phyloP scores from a whole-genome alignment of 2,329 filamentous ascomycete genomes.

The Bipolaris victoriae region DNA sequence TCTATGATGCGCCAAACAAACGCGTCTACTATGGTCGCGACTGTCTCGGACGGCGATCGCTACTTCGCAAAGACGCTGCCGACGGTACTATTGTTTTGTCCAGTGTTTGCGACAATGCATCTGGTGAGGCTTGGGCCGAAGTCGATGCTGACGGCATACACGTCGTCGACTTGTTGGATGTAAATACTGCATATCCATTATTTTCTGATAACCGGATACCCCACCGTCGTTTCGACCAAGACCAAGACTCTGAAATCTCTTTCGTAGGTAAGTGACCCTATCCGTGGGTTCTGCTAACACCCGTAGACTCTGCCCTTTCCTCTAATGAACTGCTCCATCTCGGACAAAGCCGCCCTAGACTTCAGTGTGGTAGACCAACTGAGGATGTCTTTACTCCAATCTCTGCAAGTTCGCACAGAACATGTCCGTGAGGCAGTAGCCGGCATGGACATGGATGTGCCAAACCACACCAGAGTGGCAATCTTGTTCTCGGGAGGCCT shows the following conservation, averaged over 20 bases:
- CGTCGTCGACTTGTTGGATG: conserved; percentile 61
- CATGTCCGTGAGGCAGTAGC: conserved; percentile 37
- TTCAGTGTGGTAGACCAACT: conserved; percentile 60
- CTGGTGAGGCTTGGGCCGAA: conserved; percentile 68
- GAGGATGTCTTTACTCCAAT: conserved; percentile 62
- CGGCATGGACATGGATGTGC: background rate
- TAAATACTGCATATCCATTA: background rate
- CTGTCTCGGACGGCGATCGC: conserved; percentile 82
- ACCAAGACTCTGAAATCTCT: conserved; percentile 14
- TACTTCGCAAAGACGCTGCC: conserved; percentile 64
- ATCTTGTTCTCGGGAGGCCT: conserved; percentile 93
- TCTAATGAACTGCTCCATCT: conserved; percentile 49
- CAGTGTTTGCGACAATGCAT: conserved; percentile 47
- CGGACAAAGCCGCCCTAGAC: conserved; percentile 25
- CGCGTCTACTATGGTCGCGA: conserved; percentile 84
- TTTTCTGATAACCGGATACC: conserved; percentile 30
- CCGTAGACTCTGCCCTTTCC: conserved; percentile 53
- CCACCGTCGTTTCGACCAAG: conserved; percentile 24
- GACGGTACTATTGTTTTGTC: conserved; percentile 50
- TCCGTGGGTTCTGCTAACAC: conserved; percentile 25
- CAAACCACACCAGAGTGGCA: conserved; percentile 63
- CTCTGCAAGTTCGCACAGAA: conserved; percentile 64
- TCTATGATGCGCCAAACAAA: conserved; percentile 68
- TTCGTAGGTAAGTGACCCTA: conserved; percentile 44
- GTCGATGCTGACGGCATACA: conserved; percentile 86